Evolutionary conservation across 441 rosid species (phyloP).

Genomic region (Melastoma candidum): DNA sequence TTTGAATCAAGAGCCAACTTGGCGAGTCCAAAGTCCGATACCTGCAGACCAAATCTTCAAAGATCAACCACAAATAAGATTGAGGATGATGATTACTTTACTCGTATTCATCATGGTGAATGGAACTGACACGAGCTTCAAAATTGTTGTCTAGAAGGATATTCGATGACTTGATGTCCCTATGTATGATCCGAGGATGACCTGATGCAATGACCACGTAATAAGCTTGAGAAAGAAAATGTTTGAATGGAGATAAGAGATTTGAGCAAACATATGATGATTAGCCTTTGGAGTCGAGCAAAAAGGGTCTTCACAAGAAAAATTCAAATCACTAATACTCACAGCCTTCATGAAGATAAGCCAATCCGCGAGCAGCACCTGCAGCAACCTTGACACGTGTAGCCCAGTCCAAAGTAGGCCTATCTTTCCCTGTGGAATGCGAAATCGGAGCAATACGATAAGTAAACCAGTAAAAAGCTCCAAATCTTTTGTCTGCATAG

Average conservation of each 20-base stretch:
- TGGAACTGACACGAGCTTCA: constrained; percentile 54
- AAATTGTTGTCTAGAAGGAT: constrained; percentile 84
- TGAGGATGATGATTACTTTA: constrained; percentile 1
- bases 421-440: constrained; percentile 36
- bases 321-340: constrained; percentile 24
- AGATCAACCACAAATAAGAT: constrained; percentile 2
- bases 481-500: neutral
- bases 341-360: constrained; percentile 98
- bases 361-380: constrained; percentile 96
- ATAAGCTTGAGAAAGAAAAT: constrained; percentile 4
- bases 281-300: too few relatives aligned
- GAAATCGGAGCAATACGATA: constrained; percentile 5
- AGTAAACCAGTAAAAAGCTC: neutral
- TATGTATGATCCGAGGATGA: constrained; percentile 85
- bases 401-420: constrained; percentile 64
- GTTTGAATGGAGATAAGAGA: neutral
- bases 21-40: constrained; percentile 98
- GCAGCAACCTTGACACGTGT: constrained; percentile 67
- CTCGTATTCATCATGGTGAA: neutral
- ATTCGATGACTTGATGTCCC: constrained; percentile 95
- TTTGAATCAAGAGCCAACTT: constrained; percentile 81
- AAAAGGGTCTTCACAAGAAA: constrained; percentile 2
- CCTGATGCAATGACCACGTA: constrained; percentile 31
- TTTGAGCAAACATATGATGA: too few relatives aligned
- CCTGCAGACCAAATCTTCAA: constrained; percentile 35